phyloP scores from a whole-genome alignment of 495 filamentous ascomycete genomes.

The Pyronema domesticum region DNA sequence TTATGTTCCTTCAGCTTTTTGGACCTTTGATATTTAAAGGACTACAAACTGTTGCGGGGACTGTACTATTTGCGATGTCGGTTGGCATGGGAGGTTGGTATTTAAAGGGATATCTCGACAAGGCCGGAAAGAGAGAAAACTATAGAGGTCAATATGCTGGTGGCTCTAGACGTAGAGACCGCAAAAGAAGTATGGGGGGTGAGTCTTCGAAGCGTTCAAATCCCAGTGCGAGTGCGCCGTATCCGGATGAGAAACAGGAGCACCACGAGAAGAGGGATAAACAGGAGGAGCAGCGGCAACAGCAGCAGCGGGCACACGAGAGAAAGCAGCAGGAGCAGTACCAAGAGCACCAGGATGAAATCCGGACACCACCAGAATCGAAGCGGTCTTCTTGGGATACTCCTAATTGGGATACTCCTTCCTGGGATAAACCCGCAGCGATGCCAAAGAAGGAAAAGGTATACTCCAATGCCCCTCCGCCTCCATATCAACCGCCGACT shows the following conservation, averaged over 20 bases:
- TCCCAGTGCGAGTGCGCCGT: constrained; percentile 1
- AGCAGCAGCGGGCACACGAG: constrained; percentile 34
- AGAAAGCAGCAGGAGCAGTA: constrained; percentile 33
- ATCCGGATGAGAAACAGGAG: constrained; percentile 1
- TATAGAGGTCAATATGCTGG: background rate
- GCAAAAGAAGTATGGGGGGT: constrained; percentile 3
- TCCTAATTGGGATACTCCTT: background rate
- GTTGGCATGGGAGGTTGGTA: constrained; percentile 13
- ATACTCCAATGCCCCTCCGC: background rate
- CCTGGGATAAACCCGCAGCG: background rate
- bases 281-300: constrained; percentile 39
- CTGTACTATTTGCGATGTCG: constrained; percentile 1
- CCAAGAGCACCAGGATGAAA: background rate
- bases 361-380: background rate
- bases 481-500: background rate
- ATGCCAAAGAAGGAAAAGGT: background rate
- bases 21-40: constrained; percentile 32
- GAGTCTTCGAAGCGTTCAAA: constrained; percentile 4
- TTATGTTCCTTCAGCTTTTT: constrained; percentile 49
- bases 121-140: background rate
- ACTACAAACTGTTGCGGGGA: background rate
- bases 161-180: background rate
- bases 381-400: constrained; percentile 2
- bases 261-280: constrained; percentile 26
- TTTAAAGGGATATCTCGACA: constrained; percentile 1